Evolutionary conservation across 768 basidiomycete species (phyloP).

Genomic region (Lactarius indigo): DNA sequence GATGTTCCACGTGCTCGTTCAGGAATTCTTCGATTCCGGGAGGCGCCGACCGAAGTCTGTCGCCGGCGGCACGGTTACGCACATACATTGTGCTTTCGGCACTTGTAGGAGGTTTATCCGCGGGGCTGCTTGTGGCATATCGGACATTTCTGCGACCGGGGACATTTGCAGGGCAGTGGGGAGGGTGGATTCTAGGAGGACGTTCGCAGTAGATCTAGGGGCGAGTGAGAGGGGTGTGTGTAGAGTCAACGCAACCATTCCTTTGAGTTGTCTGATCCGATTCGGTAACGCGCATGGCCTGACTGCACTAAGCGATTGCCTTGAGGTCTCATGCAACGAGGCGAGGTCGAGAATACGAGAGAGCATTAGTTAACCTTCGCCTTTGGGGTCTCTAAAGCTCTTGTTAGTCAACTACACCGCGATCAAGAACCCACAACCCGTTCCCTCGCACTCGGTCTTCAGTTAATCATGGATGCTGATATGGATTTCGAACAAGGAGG

Average conservation of each 20-base stretch:
- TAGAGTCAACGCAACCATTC: neutral
- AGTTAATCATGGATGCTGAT: slow-evolving; percentile 68
- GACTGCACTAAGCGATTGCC: slow-evolving; percentile 16
- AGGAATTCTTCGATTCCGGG: slow-evolving; percentile 63
- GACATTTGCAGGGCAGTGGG: slow-evolving; percentile 58
- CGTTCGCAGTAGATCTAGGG: slow-evolving; percentile 42
- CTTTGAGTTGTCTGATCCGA: slow-evolving; percentile 1
- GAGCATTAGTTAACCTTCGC: slow-evolving; percentile 10
- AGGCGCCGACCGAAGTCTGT: slow-evolving; percentile 75
- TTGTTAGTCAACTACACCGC: neutral
- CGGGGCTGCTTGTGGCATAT: slow-evolving; percentile 66
- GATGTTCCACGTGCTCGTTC: slow-evolving; percentile 14
- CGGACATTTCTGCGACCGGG: slow-evolving; percentile 66
- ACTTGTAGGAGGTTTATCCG: slow-evolving; percentile 67
- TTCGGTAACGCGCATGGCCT: slow-evolving; percentile 19
- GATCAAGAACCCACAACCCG: slow-evolving; percentile 7
- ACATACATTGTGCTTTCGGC: slow-evolving; percentile 73
- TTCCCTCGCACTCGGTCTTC: slow-evolving; percentile 8
- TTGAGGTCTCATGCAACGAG: slow-evolving; percentile 24
- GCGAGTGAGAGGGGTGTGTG: neutral
- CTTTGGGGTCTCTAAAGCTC: slow-evolving; percentile 4
- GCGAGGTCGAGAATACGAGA: slow-evolving; percentile 22
- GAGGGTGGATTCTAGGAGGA: slow-evolving; percentile 59
- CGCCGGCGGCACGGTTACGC: slow-evolving; percentile 62
- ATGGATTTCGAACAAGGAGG: slow-evolving; percentile 58